Evolutionary conservation across 2,329 filamentous ascomycete genomes (phyloP), one percentile per base, ranked within the genome.

Genomic region (Stemphylium lycopersici): DNA sequence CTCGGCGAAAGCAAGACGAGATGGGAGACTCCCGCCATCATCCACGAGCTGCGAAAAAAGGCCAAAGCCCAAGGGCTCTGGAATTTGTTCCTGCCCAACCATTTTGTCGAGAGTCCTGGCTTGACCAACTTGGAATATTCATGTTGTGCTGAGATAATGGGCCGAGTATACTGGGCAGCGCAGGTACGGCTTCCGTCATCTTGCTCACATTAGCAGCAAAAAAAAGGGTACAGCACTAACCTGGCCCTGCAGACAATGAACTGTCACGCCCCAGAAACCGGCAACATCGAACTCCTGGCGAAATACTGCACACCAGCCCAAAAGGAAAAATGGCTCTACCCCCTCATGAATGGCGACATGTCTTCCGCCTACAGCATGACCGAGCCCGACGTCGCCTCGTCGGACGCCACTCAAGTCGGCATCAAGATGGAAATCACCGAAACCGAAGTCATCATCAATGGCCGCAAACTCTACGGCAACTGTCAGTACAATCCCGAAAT

Each of bases 221-320:
- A 20, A 10, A n/a, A n/a, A n/a, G 20, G 3, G n/a, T 18, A 20
- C 12, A 24, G 32, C 11, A 31, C 22, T 52, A 39, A 52, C 53
- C 29, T 29, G 49, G 13, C 29, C 18, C 3, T 24, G 2, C 46
- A 78, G 76, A 78, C 76, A 0, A 77, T 77, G 74, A 78, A 78
- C 58, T 78, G 76, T 56, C 75, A 77, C 48, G 80, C 80, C 2
- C 80, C 79, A 15, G 79, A 81, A 36, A 81, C 79, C 6, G 80
- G 80, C 26, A 83, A 82, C 65, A 82, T 83, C 67, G 80, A 83
- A 61, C 76, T 83, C 8, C 74, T 82, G 26, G 79, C 79, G 33
- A 81, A 82, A 67, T 83, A 81, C 71, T 80, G 80, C 65, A 81
- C 75, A 12, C 69, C 77, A 1, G 77, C 75, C 48, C 80, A 82